Evolutionary conservation across 352 stramenopile genomes (phyloP).

Genomic region (Globisporangium takayamanum): DNA sequence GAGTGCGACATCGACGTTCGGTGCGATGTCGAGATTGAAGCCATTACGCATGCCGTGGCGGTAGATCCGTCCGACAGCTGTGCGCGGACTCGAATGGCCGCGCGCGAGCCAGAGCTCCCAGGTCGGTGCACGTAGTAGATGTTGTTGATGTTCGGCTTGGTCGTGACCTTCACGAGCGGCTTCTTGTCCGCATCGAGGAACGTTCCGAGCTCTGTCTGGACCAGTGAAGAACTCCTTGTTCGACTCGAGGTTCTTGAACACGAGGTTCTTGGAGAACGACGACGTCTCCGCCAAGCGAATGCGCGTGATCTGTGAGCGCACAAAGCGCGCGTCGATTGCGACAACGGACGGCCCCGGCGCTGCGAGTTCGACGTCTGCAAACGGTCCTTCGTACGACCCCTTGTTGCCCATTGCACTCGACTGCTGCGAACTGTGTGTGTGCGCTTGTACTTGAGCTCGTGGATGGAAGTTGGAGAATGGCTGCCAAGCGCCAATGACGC

Average conservation of each 20-base stretch:
- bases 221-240: neutral
- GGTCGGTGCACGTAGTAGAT: neutral
- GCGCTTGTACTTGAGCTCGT: too few relatives aligned
- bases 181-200: constrained; percentile 4
- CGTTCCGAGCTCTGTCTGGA: neutral
- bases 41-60: neutral
- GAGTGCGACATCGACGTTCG: constrained; percentile 1
- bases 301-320: neutral
- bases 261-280: neutral
- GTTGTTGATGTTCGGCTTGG: neutral
- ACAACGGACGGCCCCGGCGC: neutral
- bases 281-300: neutral
- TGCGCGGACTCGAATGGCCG: neutral
- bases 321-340: constrained; percentile 1
- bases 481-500: too few relatives aligned
- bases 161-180: neutral
- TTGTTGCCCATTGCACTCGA: neutral
- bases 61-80: neutral
- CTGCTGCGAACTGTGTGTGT: too few relatives aligned
- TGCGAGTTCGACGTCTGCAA: neutral
- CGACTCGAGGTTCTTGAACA: neutral
- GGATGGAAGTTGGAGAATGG: too few relatives aligned
- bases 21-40: constrained; percentile 4
- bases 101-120: constrained; percentile 2
- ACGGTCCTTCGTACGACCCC: neutral